phyloP scores from a whole-genome alignment of 129 eudicot species.

The Flaveria trinervia region DNA sequence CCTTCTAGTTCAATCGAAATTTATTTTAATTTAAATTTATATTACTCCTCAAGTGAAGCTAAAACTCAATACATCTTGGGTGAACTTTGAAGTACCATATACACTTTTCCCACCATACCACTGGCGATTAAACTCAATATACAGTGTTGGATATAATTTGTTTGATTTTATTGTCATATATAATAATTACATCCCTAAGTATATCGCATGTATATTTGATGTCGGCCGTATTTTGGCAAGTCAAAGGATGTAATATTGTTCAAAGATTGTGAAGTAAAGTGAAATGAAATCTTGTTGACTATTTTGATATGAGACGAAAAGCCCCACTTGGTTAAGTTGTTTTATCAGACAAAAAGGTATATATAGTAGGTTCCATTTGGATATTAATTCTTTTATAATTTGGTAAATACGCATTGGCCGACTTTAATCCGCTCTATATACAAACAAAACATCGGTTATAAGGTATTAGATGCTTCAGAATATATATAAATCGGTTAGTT shows the following conservation, averaged over 20 bases:
- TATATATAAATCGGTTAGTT: constrained; percentile 1
- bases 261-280: constrained; percentile 38
- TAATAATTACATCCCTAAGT: neutral
- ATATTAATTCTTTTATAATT: neutral
- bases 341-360: constrained; percentile 23
- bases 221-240: constrained; percentile 35
- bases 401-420: constrained; percentile 8
- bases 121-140: neutral
- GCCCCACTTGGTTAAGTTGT: constrained; percentile 33
- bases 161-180: neutral
- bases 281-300: constrained; percentile 35
- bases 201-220: constrained; percentile 1
- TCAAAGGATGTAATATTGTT: constrained; percentile 37
- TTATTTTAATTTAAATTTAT: too few species aligned
- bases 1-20: too few species aligned
- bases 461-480: constrained; percentile 4
- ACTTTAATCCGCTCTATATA: constrained; percentile 25
- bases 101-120: too few species aligned
- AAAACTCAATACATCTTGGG: too few species aligned
- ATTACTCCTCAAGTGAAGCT: too few species aligned
- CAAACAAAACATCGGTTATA: constrained; percentile 36
- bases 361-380: neutral
- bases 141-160: neutral
- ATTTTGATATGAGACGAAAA: constrained; percentile 21
- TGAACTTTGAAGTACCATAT: too few species aligned